Evolutionary conservation across 805 yeast genomes (phyloP).

Genomic region (Schizosaccharomyces cryophilus): DNA sequence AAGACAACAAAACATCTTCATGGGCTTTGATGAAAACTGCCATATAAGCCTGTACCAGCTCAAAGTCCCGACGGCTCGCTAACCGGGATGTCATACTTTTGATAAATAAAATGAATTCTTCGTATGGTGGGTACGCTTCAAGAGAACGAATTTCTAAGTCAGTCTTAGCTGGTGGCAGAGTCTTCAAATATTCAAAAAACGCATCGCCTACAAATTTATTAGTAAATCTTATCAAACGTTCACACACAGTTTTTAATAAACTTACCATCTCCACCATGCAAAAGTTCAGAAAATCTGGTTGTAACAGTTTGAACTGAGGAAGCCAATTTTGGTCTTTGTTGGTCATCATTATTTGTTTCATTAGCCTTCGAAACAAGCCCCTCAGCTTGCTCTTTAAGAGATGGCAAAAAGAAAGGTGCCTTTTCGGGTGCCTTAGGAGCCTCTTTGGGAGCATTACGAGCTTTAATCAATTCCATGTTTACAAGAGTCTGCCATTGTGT

Average conservation of each 20-base stretch:
- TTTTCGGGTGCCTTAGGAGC: slow-evolving; percentile 65
- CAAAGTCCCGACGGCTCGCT: slow-evolving; percentile 33
- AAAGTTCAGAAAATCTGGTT: neutral
- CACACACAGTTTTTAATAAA: no score
- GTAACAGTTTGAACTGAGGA: no score
- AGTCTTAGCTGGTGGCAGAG: slow-evolving; percentile 47
- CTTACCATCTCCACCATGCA: slow-evolving; percentile 10
- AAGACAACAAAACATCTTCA: slow-evolving; percentile 40
- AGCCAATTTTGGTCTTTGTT: neutral
- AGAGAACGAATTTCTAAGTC: slow-evolving; percentile 76
- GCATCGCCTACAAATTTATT: slow-evolving; percentile 6
- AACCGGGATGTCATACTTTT: slow-evolving; percentile 43
- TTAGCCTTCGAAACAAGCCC: neutral
- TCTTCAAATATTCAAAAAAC: slow-evolving; percentile 31
- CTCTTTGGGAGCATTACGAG: slow-evolving; percentile 70
- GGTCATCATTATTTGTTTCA: neutral
- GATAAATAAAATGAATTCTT: slow-evolving; percentile 41
- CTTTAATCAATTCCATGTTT: slow-evolving; percentile 57
- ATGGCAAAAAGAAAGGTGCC: slow-evolving; percentile 55
- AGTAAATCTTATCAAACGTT: neutral
- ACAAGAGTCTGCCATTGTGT: slow-evolving; percentile 53
- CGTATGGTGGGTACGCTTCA: slow-evolving; percentile 33
- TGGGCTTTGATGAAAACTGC: slow-evolving; percentile 50
- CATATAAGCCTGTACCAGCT: slow-evolving; percentile 60
- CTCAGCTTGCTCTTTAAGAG: slow-evolving; percentile 1